These are phyloP conservation scores for Lichtheimia corymbifera DNA, from an alignment of 371 early-diverging fungal species.

Conservation along the genomic window DNA sequence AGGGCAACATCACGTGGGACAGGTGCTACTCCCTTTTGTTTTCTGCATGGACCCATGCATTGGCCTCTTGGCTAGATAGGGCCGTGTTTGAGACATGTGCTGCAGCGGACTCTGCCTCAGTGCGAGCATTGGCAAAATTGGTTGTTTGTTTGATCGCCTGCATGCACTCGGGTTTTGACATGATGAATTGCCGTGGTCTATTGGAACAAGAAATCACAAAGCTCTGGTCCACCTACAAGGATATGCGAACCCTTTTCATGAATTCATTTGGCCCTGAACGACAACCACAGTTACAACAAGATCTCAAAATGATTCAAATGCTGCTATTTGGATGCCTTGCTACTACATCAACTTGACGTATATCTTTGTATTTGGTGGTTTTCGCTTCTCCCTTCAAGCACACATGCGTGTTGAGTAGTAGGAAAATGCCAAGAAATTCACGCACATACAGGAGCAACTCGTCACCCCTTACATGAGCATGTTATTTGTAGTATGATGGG, in stretches of 20 bases:
- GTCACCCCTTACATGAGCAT: too few species aligned
- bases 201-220: background rate
- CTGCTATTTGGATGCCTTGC: conserved; percentile 1
- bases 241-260: background rate
- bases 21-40: conserved; percentile 9
- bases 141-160: conserved; percentile 3
- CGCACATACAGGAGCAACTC: too few species aligned
- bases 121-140: conserved; percentile 6
- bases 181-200: background rate
- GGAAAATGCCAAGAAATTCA: too few species aligned
- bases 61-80: conserved; percentile 15
- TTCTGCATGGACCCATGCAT: conserved; percentile 16
- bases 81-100: conserved; percentile 15
- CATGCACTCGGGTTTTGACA: background rate
- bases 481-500: too few species aligned
- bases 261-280: background rate
- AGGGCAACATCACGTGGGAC: conserved; percentile 7
- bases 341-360: too few species aligned
- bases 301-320: conserved; percentile 2
- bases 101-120: conserved; percentile 6
- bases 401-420: too few species aligned
- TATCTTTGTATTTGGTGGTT: too few species aligned
- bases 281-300: background rate
- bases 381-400: too few species aligned
- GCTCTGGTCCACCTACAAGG: background rate